Evolutionary conservation across 148 eudicot genomes (phyloP), one percentile per base, ranked within the genome.

Genomic region (Chenopodium formosanum): DNA sequence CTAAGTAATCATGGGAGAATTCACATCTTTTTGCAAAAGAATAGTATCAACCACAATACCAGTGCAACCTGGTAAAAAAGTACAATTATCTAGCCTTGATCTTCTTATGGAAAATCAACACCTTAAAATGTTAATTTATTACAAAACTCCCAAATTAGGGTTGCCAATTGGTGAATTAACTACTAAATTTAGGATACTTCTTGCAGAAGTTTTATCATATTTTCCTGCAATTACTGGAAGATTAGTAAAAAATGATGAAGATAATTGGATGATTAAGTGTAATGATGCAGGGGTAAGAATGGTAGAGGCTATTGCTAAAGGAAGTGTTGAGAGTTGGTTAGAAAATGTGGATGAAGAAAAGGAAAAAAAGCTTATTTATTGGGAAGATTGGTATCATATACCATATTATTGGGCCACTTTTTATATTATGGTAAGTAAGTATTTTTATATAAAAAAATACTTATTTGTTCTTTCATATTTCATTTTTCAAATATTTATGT

Each of bases 281-380:
- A 93, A 93, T 68, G 95, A 93, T 80, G 90, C 94, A 0, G 95
- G 97, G 13, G 78, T 89, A 29, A 88, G 97, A 70, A 66, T 92
- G 44, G 82, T 91, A 40, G 93, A 90, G 73, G 92, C 92, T 1
- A 85, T 53, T 72, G 92, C 87, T 40, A 88, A 83, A 44, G 97
- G 97, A 13, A 90, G 90, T 76, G 85, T 92, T 22, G 89, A 88
- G 58, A 88, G 72, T 48, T 94, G 95, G 97, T 76, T 94, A 46
- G 56, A 78, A 63, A 81, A 83, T 80, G 86, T 86, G 16, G 88
- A 86, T 65, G 82, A 84, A 29, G 91, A 88, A 46, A 91, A 88
- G 63, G 94, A 94, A 80, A 89, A 86, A 27, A 70, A 62, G 85
- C 89, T 94, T 76, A 78, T 83, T 82, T 84, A 88, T 62, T 94